Percentiles rank a stretch among this genome's conserved stretches.
Conservation (phyloP, 2,329 filamentous ascomycete genomes). For the Sporothrix schenckii region DNA sequence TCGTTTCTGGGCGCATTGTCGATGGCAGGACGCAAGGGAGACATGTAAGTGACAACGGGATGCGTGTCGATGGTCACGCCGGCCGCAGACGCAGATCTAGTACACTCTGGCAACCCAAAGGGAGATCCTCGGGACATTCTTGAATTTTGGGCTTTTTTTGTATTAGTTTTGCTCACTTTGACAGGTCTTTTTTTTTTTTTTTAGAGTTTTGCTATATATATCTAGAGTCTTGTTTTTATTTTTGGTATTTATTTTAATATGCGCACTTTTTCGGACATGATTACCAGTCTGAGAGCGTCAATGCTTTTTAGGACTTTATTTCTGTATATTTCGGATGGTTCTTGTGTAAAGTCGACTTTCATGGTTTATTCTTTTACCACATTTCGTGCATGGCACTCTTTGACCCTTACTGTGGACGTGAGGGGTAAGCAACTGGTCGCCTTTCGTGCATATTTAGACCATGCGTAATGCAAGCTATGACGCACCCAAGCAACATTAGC, state of each 20-base stretch:
- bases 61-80: slow-evolving; percentile 7
- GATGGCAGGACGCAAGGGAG: slow-evolving; percentile 20
- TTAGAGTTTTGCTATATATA: neutral
- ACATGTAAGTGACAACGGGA: neutral
- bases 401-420: neutral
- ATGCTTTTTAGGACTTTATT: neutral
- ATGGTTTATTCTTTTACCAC: neutral
- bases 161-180: neutral
- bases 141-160: neutral
- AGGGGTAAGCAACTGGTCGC: neutral
- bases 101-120: neutral
- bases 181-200: too few relatives aligned
- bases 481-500: neutral
- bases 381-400: neutral
- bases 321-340: too few relatives aligned
- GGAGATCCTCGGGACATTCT: neutral
- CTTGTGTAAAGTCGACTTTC: too few relatives aligned
- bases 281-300: neutral
- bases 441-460: neutral
- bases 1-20: neutral
- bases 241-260: neutral
- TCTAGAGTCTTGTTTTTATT: neutral
- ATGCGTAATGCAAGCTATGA: neutral
- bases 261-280: neutral
- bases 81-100: neutral